These are phyloP conservation scores for Chalciporus piperatus DNA, from an alignment of 768 basidiomycete species.

Conservation along the genomic window DNA sequence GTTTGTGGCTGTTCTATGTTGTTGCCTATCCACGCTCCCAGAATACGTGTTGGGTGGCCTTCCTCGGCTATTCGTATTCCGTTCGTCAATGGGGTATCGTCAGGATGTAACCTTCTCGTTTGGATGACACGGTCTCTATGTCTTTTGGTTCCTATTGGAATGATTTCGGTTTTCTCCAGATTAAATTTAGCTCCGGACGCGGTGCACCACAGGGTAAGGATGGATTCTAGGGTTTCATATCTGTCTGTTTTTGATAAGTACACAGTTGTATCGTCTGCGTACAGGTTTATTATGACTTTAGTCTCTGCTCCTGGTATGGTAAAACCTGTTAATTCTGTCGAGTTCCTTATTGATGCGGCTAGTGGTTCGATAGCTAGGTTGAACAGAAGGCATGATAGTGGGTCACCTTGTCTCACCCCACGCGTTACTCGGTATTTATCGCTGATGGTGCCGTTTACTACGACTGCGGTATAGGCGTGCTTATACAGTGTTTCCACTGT, in stretches of 20 bases:
- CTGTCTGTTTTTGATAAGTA: constrained; percentile 19
- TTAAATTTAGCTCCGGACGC: constrained; percentile 19
- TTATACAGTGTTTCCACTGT: background rate
- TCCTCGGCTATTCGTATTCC: constrained; percentile 8
- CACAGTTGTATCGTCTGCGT: constrained; percentile 26
- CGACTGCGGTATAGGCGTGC: background rate
- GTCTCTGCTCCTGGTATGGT: constrained; percentile 9
- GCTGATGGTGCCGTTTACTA: constrained; percentile 11
- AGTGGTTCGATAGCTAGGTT: constrained; percentile 32
- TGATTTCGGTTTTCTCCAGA: constrained; percentile 19
- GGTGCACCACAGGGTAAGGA: constrained; percentile 37
- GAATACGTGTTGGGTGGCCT: constrained; percentile 7
- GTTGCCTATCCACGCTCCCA: constrained; percentile 27
- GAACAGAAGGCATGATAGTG: constrained; percentile 33
- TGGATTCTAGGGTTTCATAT: constrained; percentile 16
- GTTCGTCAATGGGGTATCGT: background rate
- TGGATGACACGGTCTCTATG: background rate
- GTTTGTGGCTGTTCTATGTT: constrained; percentile 4
- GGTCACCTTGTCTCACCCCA: constrained; percentile 38
- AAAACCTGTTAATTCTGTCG: constrained; percentile 12
- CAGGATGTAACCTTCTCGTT: background rate
- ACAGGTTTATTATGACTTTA: constrained; percentile 18
- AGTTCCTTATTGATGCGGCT: constrained; percentile 14
- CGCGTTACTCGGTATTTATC: background rate
- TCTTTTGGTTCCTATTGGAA: constrained; percentile 22